These are phyloP conservation scores for Aphanomyces astaci DNA, from an alignment of 352 stramenopile genomes.

Conservation along the genomic window DNA sequence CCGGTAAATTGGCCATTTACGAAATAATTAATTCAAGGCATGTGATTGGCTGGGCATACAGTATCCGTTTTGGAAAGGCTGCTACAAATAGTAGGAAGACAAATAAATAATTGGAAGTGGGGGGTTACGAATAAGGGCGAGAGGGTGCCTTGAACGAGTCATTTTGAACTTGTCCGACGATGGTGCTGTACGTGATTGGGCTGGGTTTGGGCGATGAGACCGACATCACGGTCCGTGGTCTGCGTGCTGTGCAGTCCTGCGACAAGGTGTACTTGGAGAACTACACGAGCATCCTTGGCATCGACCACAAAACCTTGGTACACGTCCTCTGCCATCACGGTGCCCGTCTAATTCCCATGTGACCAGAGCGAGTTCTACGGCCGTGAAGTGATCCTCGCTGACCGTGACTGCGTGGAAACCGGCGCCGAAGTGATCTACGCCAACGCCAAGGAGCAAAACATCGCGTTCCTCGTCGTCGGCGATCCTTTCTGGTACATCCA, in stretches of 20 bases:
- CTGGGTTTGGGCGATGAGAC: conserved; percentile 97
- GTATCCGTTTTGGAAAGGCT: too few relatives aligned
- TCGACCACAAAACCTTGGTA: conserved; percentile 78
- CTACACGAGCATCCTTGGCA: conserved; percentile 97
- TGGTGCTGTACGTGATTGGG: conserved; percentile 95
- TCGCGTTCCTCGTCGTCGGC: conserved; percentile 97
- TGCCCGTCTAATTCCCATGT: not conserved
- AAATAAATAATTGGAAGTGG: too few relatives aligned
- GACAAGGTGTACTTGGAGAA: conserved; percentile 96
- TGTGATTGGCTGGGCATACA: too few relatives aligned
- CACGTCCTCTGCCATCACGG: conserved; percentile 8
- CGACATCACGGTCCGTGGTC: conserved; percentile 95
- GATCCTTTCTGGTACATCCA: conserved; percentile 94
- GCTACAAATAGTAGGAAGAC: too few relatives aligned
- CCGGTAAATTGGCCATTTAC: too few relatives aligned
- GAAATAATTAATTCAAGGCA: too few relatives aligned
- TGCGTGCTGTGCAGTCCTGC: conserved; percentile 92
- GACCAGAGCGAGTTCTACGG: conserved; percentile 92
- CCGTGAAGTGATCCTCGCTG: conserved; percentile 78
- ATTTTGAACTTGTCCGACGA: not conserved
- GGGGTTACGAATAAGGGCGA: too few relatives aligned
- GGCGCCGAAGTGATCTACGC: conserved; percentile 94
- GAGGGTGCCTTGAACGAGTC: too few relatives aligned
- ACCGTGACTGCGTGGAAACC: conserved; percentile 95
- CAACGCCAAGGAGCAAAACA: conserved; percentile 84